These are phyloP conservation scores for Micractinium conductrix DNA, from an alignment of 139 green algal species.

Conservation along the genomic window DNA sequence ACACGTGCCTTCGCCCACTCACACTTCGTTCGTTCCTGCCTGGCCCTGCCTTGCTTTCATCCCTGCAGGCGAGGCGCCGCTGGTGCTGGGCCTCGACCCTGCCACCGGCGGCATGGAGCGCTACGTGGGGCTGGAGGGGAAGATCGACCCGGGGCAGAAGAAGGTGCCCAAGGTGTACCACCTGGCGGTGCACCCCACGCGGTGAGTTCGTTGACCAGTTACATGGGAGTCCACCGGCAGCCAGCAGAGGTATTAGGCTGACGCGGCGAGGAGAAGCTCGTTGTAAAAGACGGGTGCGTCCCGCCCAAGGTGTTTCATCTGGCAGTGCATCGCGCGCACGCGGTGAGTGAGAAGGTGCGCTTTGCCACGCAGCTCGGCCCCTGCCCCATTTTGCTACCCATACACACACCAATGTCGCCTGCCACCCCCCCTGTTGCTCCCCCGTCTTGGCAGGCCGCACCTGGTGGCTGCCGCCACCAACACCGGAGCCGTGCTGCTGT, in stretches of 20 bases:
- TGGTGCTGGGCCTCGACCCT: slow-evolving; percentile 45
- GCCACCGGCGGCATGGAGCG: slow-evolving; percentile 20
- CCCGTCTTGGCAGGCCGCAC: slow-evolving; percentile 43
- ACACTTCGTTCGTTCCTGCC: background rate
- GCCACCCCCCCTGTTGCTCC: background rate
- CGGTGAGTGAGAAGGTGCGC: no score
- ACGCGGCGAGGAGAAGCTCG: no score
- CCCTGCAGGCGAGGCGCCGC: slow-evolving; percentile 23
- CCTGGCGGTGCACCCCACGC: slow-evolving; percentile 57
- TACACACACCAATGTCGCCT: background rate
- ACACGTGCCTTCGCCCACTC: background rate
- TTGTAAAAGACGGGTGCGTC: no score
- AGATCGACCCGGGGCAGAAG: slow-evolving; percentile 55
- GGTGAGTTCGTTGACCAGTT: background rate
- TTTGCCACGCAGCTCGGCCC: no score
- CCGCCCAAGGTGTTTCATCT: no score
- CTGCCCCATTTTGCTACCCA: no score
- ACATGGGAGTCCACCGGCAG: no score
- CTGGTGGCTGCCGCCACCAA: slow-evolving; percentile 60
- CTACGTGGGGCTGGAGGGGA: slow-evolving; percentile 32
- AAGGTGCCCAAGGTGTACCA: slow-evolving; percentile 70
- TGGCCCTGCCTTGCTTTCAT: background rate
- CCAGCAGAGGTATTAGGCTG: no score
- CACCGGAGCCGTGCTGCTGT: slow-evolving; percentile 54
- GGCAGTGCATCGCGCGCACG: no score